These are phyloP conservation scores for Ceratocystis destructans DNA, from an alignment of 2,329 filamentous ascomycete species.

Conservation along the genomic window DNA sequence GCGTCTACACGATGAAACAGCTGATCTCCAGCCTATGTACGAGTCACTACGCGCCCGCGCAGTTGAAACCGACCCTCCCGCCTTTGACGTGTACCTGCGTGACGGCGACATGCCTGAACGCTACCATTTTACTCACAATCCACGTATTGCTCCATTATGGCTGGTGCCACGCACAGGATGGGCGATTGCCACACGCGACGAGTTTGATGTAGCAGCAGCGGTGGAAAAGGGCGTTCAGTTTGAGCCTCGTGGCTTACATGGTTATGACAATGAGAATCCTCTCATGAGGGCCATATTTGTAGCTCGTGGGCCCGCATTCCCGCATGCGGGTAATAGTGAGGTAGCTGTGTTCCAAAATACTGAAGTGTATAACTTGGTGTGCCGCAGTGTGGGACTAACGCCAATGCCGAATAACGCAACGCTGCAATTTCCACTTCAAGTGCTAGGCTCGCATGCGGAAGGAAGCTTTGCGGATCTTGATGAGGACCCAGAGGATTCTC, in stretches of 20 bases:
- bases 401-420: conserved; percentile 81
- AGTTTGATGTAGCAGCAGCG: conserved; percentile 50
- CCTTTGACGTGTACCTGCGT: conserved; percentile 75
- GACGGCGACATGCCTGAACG: conserved; percentile 80
- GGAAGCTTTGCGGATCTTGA: conserved; percentile 37
- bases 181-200: conserved; percentile 70
- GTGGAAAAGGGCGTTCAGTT: conserved; percentile 42
- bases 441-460: conserved; percentile 47
- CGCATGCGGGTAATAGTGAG: conserved; percentile 66
- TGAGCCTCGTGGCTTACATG: conserved; percentile 72
- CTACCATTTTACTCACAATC: conserved; percentile 81
- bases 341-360: conserved; percentile 81
- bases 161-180: conserved; percentile 84
- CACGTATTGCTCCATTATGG: conserved; percentile 89
- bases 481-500: conserved; percentile 34
- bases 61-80: conserved; percentile 42
- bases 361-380: conserved; percentile 89
- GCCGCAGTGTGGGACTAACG: conserved; percentile 64
- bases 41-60: conserved; percentile 26
- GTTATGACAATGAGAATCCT: conserved; percentile 88
- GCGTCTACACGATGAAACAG: conserved; percentile 51
- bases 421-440: conserved; percentile 53
- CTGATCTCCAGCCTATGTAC: conserved; percentile 54
- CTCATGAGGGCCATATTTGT: conserved; percentile 95
- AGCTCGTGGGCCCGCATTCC: conserved; percentile 82